A percentile compares a stretch with the other conserved stretches of the same genome.
Evolutionary conservation across 2,329 filamentous ascomycete species (phyloP).

Genomic region (Hymenoscyphus linearis): DNA sequence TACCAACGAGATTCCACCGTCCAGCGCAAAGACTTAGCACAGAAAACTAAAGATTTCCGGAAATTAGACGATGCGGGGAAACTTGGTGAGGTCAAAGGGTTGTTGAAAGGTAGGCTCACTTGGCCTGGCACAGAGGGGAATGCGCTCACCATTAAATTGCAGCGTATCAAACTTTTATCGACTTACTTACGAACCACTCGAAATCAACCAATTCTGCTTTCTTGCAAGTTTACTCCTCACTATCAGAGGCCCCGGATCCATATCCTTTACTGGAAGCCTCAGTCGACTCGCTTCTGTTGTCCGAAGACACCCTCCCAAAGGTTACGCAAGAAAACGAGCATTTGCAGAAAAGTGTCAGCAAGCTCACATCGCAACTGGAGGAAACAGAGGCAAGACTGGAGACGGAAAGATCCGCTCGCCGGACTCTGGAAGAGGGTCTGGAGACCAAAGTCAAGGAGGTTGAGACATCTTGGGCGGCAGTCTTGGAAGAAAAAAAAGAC

Average conservation of each 20-base stretch:
- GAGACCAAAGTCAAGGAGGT: slow-evolving; percentile 83
- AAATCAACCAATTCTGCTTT: slow-evolving; percentile 93
- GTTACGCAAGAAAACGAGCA: slow-evolving; percentile 84
- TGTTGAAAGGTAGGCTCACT: slow-evolving; percentile 67
- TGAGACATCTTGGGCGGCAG: slow-evolving; percentile 82
- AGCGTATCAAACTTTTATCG: slow-evolving; percentile 98
- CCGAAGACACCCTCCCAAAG: slow-evolving; percentile 87
- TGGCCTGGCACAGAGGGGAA: background rate
- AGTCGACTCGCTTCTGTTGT: slow-evolving; percentile 85
- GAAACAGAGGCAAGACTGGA: slow-evolving; percentile 77
- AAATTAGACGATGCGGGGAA: slow-evolving; percentile 89
- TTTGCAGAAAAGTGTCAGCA: slow-evolving; percentile 71
- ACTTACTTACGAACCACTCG: slow-evolving; percentile 90
- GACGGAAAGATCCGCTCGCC: slow-evolving; percentile 66
- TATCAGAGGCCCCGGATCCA: slow-evolving; percentile 93
- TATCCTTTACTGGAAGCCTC: slow-evolving; percentile 95
- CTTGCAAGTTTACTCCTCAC: slow-evolving; percentile 82
- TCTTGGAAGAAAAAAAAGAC: slow-evolving; percentile 86
- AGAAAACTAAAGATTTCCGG: slow-evolving; percentile 97
- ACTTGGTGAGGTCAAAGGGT: slow-evolving; percentile 77
- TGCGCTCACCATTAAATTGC: slow-evolving; percentile 10
- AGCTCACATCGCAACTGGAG: slow-evolving; percentile 75
- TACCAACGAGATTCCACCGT: slow-evolving; percentile 94
- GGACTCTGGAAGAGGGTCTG: slow-evolving; percentile 69
- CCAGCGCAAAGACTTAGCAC: slow-evolving; percentile 93